Percentiles rank a stretch among this genome's conserved stretches.
Evolutionary conservation across 257 asterid genomes (phyloP).

Genomic region (Solanum piurae): DNA sequence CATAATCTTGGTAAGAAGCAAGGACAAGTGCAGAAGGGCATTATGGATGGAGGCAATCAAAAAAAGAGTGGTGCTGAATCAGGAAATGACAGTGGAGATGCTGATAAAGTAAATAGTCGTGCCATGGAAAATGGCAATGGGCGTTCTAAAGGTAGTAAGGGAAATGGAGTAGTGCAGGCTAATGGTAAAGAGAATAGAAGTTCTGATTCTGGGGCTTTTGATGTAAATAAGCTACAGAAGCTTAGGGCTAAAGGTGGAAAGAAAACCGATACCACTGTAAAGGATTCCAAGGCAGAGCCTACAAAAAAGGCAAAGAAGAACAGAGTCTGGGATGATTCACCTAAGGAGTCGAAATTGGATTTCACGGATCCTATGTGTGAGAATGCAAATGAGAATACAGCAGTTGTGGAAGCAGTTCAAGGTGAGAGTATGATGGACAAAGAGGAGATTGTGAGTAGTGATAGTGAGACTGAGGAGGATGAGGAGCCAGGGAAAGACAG

Average conservation of each 20-base stretch:
- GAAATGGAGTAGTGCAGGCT: slow-evolving; percentile 26
- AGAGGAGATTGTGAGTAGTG: slow-evolving; percentile 79
- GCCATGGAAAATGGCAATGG: slow-evolving; percentile 58
- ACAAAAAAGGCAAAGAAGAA: slow-evolving; percentile 63
- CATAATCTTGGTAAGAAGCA: slow-evolving; percentile 56
- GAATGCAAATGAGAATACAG: slow-evolving; percentile 49
- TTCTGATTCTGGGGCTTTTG: slow-evolving; percentile 61
- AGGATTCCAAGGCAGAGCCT: slow-evolving; percentile 61
- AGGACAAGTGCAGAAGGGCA: slow-evolving; percentile 51
- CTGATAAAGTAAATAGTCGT: slow-evolving; percentile 25
- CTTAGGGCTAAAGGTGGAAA: slow-evolving; percentile 66
- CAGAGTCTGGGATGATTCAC: slow-evolving; percentile 83
- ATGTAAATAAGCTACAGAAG: slow-evolving; percentile 80
- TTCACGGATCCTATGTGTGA: slow-evolving; percentile 71
- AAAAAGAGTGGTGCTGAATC: slow-evolving; percentile 69
- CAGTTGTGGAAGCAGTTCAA: slow-evolving; percentile 45
- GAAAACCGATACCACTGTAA: slow-evolving; percentile 44
- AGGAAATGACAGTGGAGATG: slow-evolving; percentile 52
- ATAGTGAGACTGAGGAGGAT: slow-evolving; percentile 60
- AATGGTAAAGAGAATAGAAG: slow-evolving; percentile 61
- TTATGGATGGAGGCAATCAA: slow-evolving; percentile 50
- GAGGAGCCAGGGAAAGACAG: slow-evolving; percentile 38
- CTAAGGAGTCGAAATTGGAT: slow-evolving; percentile 58
- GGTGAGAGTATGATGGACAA: slow-evolving; percentile 98
- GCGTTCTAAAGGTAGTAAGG: slow-evolving; percentile 23